These are phyloP conservation scores for Starmera dryadoides DNA, from an alignment of 805 yeast genomes.

Conservation along the genomic window DNA sequence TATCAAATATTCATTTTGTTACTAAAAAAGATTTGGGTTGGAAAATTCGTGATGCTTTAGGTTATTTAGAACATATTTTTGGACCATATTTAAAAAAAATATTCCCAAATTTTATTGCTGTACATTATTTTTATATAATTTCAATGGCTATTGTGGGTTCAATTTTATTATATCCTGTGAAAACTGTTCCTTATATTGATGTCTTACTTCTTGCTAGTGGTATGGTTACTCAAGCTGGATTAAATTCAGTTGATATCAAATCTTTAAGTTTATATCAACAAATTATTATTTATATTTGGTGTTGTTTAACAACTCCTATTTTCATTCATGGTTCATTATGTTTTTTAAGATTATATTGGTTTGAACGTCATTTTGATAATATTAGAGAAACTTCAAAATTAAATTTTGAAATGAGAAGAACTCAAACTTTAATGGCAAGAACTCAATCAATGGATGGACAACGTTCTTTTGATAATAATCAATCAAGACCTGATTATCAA, in stretches of 20 bases:
- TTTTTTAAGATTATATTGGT: constrained; percentile 79
- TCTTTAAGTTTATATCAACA: constrained; percentile 70
- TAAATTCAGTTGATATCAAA: constrained; percentile 72
- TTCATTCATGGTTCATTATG: constrained; percentile 77
- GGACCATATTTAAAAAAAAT: constrained; percentile 31
- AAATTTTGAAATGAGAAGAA: constrained; percentile 76
- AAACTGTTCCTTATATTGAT: constrained; percentile 64
- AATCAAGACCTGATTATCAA: too few relatives aligned
- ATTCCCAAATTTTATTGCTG: constrained; percentile 42
- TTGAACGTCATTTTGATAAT: constrained; percentile 78
- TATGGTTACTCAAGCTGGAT: constrained; percentile 85
- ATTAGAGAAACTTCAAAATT: constrained; percentile 72
- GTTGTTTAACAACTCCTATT: constrained; percentile 77
- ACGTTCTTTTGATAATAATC: constrained; percentile 6
- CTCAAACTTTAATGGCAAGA: constrained; percentile 60
- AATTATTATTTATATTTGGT: constrained; percentile 52
- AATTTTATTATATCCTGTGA: constrained; percentile 69
- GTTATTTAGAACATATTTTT: constrained; percentile 18
- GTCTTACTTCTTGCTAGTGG: constrained; percentile 71
- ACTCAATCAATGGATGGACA: constrained; percentile 23
- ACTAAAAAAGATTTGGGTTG: constrained; percentile 32
- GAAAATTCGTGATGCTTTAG: constrained; percentile 30
- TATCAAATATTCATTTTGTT: constrained; percentile 7
- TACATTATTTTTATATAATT: constrained; percentile 69
- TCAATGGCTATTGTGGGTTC: constrained; percentile 58